phyloP scores from a whole-genome alignment of 345 rosid genomes.

The Schrenkiella parvula region DNA sequence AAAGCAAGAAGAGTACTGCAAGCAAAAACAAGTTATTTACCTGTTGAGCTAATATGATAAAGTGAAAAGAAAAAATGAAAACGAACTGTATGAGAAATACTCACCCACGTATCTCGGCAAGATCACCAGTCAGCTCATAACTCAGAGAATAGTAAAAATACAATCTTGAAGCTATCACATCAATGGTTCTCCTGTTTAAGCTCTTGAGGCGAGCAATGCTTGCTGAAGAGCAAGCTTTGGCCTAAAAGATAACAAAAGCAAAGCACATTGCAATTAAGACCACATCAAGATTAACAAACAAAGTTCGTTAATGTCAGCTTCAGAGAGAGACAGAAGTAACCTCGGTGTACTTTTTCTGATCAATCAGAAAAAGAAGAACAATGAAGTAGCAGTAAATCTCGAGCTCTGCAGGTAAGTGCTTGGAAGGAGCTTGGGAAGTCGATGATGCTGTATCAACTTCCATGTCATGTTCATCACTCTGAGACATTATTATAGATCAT shows the following conservation, averaged over 20 bases:
- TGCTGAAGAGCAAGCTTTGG: slow-evolving; percentile 82
- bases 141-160: slow-evolving; percentile 76
- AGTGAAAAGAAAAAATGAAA: not conserved
- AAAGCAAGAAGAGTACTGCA: slow-evolving; percentile 70
- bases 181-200: slow-evolving; percentile 70
- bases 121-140: slow-evolving; percentile 72
- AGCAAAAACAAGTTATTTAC: not conserved
- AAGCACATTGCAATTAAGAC: not conserved
- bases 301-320: not conserved
- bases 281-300: not conserved
- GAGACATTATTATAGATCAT: not conserved
- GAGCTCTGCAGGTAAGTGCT: slow-evolving; percentile 64
- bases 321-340: slow-evolving; percentile 23
- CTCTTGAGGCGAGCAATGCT: slow-evolving; percentile 69
- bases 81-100: slow-evolving; percentile 15
- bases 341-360: slow-evolving; percentile 72
- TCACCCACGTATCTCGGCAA: slow-evolving; percentile 83
- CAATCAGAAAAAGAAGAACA: slow-evolving; percentile 69
- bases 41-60: not conserved
- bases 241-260: slow-evolving; percentile 38
- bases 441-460: slow-evolving; percentile 82
- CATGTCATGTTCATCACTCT: slow-evolving; percentile 83
- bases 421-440: slow-evolving; percentile 42
- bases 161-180: slow-evolving; percentile 74
- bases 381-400: slow-evolving; percentile 72